Evolutionary conservation across 2,329 filamentous ascomycete genomes (phyloP), one percentile per base, ranked within the genome.

Genomic region (Fusarium vanettenii): DNA sequence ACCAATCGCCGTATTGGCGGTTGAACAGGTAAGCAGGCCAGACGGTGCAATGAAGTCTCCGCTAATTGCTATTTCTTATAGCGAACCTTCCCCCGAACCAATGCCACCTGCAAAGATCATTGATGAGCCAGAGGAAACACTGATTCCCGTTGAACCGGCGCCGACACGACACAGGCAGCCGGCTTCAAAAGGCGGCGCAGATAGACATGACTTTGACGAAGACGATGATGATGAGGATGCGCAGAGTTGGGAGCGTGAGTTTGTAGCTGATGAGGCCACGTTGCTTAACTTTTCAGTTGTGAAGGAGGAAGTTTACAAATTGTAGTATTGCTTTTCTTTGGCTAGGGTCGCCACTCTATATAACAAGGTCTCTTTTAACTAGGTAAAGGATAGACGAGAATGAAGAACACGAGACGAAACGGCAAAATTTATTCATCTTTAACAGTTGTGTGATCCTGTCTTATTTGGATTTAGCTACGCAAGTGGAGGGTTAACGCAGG

Each of bases 221-320:
- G 45, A 52, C 2, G 45, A 29, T 0, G 45, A 52, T 13, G 45
- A 52, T 5, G 45, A 52, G 18, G 45, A 52, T 52, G 56, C 71
- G 62, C 63, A 60, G 57, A 43, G 55, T 11, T 76, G 73, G 73
- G 71, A 76, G 27, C 48, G 52, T 2, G 73, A 76, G 8, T 76
- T 74, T 62, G 52, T 72, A 10, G 67, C 67, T 6, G 67, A 76
- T 37, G 73, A 76, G 60, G 73, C 73, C 8, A 76, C 73, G 6
- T 39, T 76, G 52, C 72, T 76, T 48, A 72, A 76, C 48, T 76
- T 76, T 67, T 69, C 73, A 3, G 71, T 72, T 9, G 59, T 59
- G 55, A 65, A 76, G 33, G 67, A 55, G 18, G 70, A 69, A 62
- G 61, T 31, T 56, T 74, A 72, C 37, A 60, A 48, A 10, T 55